Conservation (phyloP, 345 rosid species). For the Luvunga scandens region DNA sequence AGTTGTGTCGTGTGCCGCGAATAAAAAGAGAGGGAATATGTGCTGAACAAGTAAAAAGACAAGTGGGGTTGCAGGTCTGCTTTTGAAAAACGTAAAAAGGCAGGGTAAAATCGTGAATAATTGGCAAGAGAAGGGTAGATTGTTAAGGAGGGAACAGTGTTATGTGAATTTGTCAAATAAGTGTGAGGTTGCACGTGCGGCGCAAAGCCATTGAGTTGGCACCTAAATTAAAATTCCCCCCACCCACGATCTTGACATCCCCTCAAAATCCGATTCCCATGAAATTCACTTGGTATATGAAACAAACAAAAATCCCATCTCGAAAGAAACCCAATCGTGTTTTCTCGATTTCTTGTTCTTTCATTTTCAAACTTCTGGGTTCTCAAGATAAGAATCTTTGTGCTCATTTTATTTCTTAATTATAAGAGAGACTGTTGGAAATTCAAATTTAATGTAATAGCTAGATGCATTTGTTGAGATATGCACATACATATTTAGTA, state of each 20-base stretch:
- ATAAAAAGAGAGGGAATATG: background rate
- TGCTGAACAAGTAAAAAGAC: background rate
- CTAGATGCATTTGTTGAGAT: too few relatives aligned
- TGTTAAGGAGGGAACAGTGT: background rate
- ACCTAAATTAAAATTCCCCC: background rate
- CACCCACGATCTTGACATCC: background rate
- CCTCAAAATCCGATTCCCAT: constrained; percentile 19
- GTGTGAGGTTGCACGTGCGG: constrained; percentile 14
- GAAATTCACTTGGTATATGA: background rate
- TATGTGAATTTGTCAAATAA: background rate
- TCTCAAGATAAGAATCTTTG: constrained; percentile 19
- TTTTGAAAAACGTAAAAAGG: background rate
- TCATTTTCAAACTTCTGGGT: constrained; percentile 3
- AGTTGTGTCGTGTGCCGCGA: too few relatives aligned
- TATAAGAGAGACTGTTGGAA: background rate
- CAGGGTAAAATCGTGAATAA: constrained; percentile 11
- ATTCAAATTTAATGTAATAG: background rate
- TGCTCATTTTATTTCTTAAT: background rate
- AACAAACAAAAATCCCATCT: background rate
- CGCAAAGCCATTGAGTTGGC: background rate
- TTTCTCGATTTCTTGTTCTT: background rate
- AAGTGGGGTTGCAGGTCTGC: background rate
- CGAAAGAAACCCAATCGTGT: background rate
- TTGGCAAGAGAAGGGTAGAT: background rate
- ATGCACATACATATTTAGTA: background rate